Base-by-base conservation (phyloP, 2,329 filamentous ascomycete genomes). In the Chrysoporthe puriensis region DNA sequence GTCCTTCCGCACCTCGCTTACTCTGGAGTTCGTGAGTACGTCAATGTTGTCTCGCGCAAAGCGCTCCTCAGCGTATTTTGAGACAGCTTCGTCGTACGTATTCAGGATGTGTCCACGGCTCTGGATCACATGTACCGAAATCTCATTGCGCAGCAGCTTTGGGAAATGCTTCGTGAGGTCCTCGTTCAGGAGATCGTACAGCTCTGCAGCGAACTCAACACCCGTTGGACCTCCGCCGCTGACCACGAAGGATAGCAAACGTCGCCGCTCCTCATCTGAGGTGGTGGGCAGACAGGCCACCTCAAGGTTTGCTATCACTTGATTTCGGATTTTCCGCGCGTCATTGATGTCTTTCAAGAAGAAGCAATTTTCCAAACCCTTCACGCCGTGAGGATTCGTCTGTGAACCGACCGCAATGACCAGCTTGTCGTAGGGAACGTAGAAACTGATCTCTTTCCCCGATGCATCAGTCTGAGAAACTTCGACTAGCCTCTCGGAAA, bases 291-390 rank as follows among this genome's bases (percentile, higher is more conserved):
- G 82, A 75, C 93, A 97, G 32, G 96, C 94, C 46, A 90, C 83
- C 78, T 99, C 96, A 68, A 99, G 86, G 76, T 99, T 99, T 57
- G 90, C 87, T 73, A 98, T 88, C 36, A 99, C 90, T 72, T 90
- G 86, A 78, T 97, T 97, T 69, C 95, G 91, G 74, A 99, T 97
- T 74, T 88, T 84, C 36, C 95, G 89, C 6, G 96, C 96, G 77
- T 99, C 95, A 70, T 92, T 91, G 73, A 99, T 96, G 69, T 97
- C 92, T 79, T 99, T 99, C 70, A 99, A 85, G 81, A 97, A 97
- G 79, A 94, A 90, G 79, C 94, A 97, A 77, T 99, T 87, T 73
- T 98, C 93, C 14, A 99, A 85, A 11, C 96, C 96, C 77, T 96
- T 94, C 67, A 99, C 96, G 58, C 96, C 96, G 75, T 99, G 96